phyloP scores from a whole-genome alignment of 495 filamentous ascomycete species.

The Saxophila tyrrhenica region DNA sequence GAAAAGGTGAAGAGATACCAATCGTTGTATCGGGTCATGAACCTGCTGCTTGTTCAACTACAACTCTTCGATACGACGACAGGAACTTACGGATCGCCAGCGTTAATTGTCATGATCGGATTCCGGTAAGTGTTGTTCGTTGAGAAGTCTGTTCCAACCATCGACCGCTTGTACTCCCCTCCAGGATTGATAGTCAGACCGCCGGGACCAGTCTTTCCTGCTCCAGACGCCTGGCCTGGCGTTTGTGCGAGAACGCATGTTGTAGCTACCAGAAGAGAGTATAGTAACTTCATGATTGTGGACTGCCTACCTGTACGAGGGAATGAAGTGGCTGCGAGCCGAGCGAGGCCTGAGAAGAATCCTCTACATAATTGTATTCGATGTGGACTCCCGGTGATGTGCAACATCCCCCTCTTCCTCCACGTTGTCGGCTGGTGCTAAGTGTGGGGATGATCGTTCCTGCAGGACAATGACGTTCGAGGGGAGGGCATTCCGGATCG shows the following conservation, averaged over 20 bases:
- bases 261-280: neutral
- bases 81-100: neutral
- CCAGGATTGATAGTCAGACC: neutral
- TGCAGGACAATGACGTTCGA: too few species aligned
- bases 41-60: neutral
- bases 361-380: too few species aligned
- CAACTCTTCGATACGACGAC: too few species aligned
- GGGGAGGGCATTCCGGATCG: too few species aligned
- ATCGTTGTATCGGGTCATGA: constrained; percentile 17
- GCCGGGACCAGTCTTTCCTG: neutral
- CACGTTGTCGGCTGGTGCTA: neutral
- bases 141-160: neutral
- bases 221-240: neutral
- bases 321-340: too few species aligned
- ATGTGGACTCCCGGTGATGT: neutral
- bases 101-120: neutral
- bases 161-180: neutral
- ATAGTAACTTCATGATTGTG: too few species aligned
- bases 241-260: neutral
- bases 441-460: too few species aligned
- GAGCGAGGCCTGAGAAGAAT: too few species aligned
- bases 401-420: neutral
- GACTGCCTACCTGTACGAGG: too few species aligned
- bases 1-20: constrained; percentile 28
- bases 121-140: neutral